Base-by-base conservation (phyloP, 2,329 filamentous ascomycete species). In the Fusarium citri region DNA sequence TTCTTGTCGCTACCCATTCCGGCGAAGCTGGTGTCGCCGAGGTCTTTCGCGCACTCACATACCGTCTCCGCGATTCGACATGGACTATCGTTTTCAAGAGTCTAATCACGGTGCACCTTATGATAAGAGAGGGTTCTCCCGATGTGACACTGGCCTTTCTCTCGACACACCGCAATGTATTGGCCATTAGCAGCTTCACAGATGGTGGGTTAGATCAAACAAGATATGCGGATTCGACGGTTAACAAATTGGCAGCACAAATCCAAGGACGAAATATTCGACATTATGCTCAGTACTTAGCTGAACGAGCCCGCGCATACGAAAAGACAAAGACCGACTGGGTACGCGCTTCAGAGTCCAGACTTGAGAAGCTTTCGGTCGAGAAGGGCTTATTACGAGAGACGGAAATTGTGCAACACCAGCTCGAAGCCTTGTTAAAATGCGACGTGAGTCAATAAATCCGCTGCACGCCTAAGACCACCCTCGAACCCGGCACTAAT, bases 81-180 rank as follows among this genome's bases (percentile, higher is more conserved):
- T 99, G 96, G 96, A 99, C 96, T n/a, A 94, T 98, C 61, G 95
- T 97, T 71, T 97, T 98, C 90, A 99, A 99, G 85, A 91, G 94
- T 75, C 85, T 99, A 72, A 97, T 98, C 75, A 96, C 97, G 50
- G 90, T 97, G 48, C 96, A 99, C 80, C 84, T 98, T 66, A 98
- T 99, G 96, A 96, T 99, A 78, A 89, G 96, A 73, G 96, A 99
- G 83, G 96, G 96, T 56, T 91, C 94, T 69, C 90, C 91, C 34
- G 94, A 98, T 78, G 92, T 94, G 50, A 97, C 96, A 5, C 85
- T 99, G 71, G 87, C 89, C 66, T 98, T 93, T 76, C 87, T 99
- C 34, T 87, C 94, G 45, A 91, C 92, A 72, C 92, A 95, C 77
- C 92, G 93, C 58, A 92, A 92, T 74, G 88, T 93, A 78, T 86